These are phyloP conservation scores for Cantharellus cinnabarinus DNA, from an alignment of 768 basidiomycete genomes.

Conservation along the genomic window DNA sequence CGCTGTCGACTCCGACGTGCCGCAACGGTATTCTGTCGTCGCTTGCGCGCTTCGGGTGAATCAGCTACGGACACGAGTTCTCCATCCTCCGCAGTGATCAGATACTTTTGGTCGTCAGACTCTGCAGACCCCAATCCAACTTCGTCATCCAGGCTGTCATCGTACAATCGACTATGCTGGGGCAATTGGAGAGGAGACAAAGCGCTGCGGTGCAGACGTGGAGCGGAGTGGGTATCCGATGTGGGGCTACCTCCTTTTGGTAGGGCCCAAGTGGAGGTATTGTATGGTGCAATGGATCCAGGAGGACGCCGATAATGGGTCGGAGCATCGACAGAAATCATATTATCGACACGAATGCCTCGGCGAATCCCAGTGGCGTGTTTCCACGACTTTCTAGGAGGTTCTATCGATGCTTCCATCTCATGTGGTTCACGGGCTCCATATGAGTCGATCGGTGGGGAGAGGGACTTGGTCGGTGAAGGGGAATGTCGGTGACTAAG, in stretches of 20 bases:
- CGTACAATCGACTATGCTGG: too few relatives aligned
- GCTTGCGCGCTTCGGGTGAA: constrained; percentile 53
- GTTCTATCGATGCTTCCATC: background rate
- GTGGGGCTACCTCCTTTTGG: too few relatives aligned
- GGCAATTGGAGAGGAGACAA: too few relatives aligned
- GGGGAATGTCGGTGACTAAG: too few relatives aligned
- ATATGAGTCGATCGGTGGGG: too few relatives aligned
- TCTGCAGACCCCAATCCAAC: constrained; percentile 15
- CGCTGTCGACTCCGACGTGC: constrained; percentile 61
- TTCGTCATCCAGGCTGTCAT: too few relatives aligned
- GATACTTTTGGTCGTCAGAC: constrained; percentile 19
- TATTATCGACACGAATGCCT: background rate
- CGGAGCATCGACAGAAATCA: background rate
- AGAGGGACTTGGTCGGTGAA: too few relatives aligned
- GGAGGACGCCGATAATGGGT: background rate
- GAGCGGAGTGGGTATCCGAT: too few relatives aligned
- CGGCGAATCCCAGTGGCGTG: background rate
- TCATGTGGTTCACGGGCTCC: background rate
- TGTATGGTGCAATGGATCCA: too few relatives aligned
- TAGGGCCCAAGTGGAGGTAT: too few relatives aligned
- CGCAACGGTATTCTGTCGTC: constrained; percentile 68
- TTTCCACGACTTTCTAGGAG: background rate
- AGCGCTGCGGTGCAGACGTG: too few relatives aligned
- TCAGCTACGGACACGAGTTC: constrained; percentile 26
- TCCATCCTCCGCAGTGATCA: constrained; percentile 18